phyloP scores from a whole-genome alignment of 2,329 filamentous ascomycete species.

The Cordyceps militaris region DNA sequence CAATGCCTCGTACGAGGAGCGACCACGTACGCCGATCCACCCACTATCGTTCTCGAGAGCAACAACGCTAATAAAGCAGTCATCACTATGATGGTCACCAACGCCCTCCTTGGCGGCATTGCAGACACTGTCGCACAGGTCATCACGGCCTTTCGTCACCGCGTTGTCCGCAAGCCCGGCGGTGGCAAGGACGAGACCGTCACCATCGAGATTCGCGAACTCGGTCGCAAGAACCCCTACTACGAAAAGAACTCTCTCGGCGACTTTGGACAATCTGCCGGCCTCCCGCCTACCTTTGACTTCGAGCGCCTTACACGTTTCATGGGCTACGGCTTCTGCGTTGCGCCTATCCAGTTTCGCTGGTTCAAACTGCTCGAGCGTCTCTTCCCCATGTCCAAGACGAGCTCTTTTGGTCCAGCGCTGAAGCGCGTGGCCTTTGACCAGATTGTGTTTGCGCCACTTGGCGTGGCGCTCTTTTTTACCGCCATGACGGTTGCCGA shows the following conservation, averaged over 20 bases:
- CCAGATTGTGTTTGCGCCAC: conserved; percentile 86
- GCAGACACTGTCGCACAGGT: conserved; percentile 94
- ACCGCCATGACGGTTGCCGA: conserved; percentile 94
- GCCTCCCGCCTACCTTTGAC: conserved; percentile 76
- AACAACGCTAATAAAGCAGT: conserved; percentile 41
- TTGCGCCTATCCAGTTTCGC: conserved; percentile 91
- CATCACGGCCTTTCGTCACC: conserved; percentile 73
- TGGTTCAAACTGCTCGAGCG: conserved; percentile 86
- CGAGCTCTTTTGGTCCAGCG: conserved; percentile 64
- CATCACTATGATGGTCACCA: conserved; percentile 98
- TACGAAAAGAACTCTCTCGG: conserved; percentile 59
- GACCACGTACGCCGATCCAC: conserved; percentile 56
- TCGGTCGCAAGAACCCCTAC: conserved; percentile 72
- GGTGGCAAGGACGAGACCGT: conserved; percentile 62
- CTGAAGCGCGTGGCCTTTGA: conserved; percentile 89
- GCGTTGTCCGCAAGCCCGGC: conserved; percentile 55
- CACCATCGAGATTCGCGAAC: conserved; percentile 81
- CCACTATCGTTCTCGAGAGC: not conserved
- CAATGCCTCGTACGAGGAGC: conserved; percentile 88
- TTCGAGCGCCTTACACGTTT: conserved; percentile 91
- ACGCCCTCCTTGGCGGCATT: conserved; percentile 88
- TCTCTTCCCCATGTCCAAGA: conserved; percentile 79
- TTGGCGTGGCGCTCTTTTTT: conserved; percentile 84
- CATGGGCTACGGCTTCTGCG: conserved; percentile 94
- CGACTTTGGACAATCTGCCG: conserved; percentile 28